These are phyloP conservation scores for Vaccinium vitisidaea DNA, from an alignment of 148 eudicot species.

Conservation along the genomic window DNA sequence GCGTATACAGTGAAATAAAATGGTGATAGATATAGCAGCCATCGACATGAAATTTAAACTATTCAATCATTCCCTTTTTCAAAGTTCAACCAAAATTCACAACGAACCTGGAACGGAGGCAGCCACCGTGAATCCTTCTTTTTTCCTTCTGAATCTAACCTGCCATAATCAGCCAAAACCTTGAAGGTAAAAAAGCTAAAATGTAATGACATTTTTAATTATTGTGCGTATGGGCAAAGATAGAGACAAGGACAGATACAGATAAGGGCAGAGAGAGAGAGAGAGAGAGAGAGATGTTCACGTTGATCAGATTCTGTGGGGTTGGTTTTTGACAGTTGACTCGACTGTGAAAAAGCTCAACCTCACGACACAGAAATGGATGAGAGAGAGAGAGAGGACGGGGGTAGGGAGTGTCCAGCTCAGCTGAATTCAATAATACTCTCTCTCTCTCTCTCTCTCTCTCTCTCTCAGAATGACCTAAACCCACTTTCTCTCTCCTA, in stretches of 20 bases:
- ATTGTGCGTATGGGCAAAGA: background rate
- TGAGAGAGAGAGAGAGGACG: background rate
- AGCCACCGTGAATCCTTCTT: constrained; percentile 30
- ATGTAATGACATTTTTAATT: constrained; percentile 3
- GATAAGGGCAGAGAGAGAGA: constrained; percentile 5
- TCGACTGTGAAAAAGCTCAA: constrained; percentile 32
- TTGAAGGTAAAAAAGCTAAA: constrained; percentile 11
- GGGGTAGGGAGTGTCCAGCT: constrained; percentile 23
- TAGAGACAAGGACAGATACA: constrained; percentile 12
- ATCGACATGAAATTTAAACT: background rate
- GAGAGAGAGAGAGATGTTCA: constrained; percentile 16
- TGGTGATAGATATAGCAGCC: background rate
- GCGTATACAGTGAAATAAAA: background rate
- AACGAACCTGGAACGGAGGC: constrained; percentile 53
- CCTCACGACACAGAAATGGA: constrained; percentile 16
- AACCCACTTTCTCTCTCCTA: background rate
- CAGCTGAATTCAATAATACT: constrained; percentile 30
- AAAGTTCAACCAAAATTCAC: background rate
- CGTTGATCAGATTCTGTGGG: constrained; percentile 51
- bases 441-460: constrained; percentile 8
- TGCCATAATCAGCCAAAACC: constrained; percentile 38
- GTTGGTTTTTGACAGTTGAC: constrained; percentile 52
- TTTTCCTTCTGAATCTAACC: constrained; percentile 31
- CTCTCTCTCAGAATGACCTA: background rate
- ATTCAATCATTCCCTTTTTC: background rate